phyloP scores from a whole-genome alignment of 1,139 yeast genomes.

The Debaryomycetaceae sp. region DNA sequence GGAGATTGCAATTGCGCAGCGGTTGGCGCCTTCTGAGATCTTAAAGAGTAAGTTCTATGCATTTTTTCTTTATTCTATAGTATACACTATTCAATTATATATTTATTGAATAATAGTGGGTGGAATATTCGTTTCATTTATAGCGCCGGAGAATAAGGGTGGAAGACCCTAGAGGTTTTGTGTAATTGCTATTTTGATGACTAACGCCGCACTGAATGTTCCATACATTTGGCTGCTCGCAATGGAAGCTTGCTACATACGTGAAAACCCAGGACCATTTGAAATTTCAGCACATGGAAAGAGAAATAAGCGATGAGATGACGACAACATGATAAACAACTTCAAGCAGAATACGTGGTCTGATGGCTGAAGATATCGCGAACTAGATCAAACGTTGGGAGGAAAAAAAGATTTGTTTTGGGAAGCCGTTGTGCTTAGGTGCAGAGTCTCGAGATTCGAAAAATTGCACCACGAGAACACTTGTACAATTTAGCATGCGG shows the following conservation, averaged over 20 bases:
- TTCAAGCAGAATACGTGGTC: too few species aligned
- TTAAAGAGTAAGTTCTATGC: slow-evolving; percentile 98
- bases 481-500: too few species aligned
- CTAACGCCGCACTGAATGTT: slow-evolving; percentile 4
- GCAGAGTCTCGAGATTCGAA: too few species aligned
- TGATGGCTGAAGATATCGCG: too few species aligned
- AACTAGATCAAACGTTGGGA: too few species aligned
- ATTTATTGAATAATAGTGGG: neutral
- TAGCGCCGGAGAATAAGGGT: neutral
- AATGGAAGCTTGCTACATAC: neutral
- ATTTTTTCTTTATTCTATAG: slow-evolving; percentile 32
- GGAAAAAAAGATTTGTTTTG: too few species aligned
- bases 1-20: slow-evolving; percentile 93
- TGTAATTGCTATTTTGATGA: slow-evolving; percentile 5
- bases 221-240: slow-evolving; percentile 1
- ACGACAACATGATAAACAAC: too few species aligned
- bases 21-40: slow-evolving; percentile 94
- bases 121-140: slow-evolving; percentile 3
- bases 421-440: too few species aligned
- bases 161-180: neutral
- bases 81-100: neutral
- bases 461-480: too few species aligned
- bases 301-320: too few species aligned
- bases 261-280: too few species aligned
- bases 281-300: too few species aligned